Percentiles rank a stretch among this genome's conserved stretches.
Evolutionary conservation across 2,329 filamentous ascomycete genomes (phyloP).

Genomic region (Sphaerostilbella broomeana): DNA sequence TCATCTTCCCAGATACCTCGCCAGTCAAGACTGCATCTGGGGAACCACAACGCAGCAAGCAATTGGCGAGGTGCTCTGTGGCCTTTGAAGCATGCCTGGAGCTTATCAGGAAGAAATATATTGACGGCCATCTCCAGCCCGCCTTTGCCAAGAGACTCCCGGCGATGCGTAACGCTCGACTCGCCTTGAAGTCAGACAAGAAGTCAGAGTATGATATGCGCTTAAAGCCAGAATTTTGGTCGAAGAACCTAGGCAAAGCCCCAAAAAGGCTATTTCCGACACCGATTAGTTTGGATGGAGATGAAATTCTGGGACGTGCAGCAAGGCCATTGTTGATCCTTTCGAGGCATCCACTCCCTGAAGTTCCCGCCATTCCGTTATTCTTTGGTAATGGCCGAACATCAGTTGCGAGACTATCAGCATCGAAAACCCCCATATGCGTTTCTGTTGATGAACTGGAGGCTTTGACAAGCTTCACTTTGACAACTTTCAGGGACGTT

Average conservation of each 20-base stretch:
- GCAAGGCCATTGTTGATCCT: constrained; percentile 64
- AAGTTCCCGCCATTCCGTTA: constrained; percentile 61
- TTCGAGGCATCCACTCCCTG: constrained; percentile 58
- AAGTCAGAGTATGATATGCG: constrained; percentile 69
- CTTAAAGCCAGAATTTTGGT: constrained; percentile 73
- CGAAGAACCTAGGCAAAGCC: constrained; percentile 27
- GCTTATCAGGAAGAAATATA: constrained; percentile 57
- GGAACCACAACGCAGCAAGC: constrained; percentile 58
- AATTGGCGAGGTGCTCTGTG: constrained; percentile 77
- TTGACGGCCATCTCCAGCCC: constrained; percentile 71
- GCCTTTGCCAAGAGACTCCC: constrained; percentile 66
- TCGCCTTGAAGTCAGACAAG: constrained; percentile 77
- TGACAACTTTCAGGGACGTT: constrained; percentile 71
- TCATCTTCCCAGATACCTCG: constrained; percentile 68
- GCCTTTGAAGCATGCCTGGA: constrained; percentile 76
- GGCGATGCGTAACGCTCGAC: constrained; percentile 75
- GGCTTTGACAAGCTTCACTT: constrained; percentile 63
- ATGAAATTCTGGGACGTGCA: constrained; percentile 48
- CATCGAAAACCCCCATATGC: constrained; percentile 37
- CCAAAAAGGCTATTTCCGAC: constrained; percentile 55
- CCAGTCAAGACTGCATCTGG: constrained; percentile 64
- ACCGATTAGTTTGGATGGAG: constrained; percentile 51
- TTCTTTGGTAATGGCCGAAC: constrained; percentile 60
- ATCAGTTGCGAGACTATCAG: constrained; percentile 49
- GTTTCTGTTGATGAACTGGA: constrained; percentile 40